These are phyloP conservation scores for Aeminium ludgeri DNA, from an alignment of 495 filamentous ascomycete genomes.

Conservation along the genomic window DNA sequence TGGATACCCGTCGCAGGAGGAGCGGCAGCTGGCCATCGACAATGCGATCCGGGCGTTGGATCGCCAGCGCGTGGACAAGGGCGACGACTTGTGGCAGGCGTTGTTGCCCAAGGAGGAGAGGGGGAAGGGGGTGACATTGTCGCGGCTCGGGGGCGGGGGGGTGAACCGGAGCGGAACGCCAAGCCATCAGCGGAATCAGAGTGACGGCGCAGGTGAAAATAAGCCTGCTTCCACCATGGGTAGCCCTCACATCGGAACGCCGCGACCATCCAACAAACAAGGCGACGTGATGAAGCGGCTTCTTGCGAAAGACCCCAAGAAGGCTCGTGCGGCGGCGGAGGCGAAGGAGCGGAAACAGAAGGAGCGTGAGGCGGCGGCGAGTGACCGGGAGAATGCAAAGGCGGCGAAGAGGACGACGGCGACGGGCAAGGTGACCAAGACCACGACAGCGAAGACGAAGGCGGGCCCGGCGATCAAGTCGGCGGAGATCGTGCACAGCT, in stretches of 20 bases:
- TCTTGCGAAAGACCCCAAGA: slow-evolving; percentile 38
- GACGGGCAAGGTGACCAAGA: no score
- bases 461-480: slow-evolving; percentile 43
- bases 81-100: slow-evolving; percentile 64
- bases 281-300: slow-evolving; percentile 40
- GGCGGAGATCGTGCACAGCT: slow-evolving; percentile 57
- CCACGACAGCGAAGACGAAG: background rate
- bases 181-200: slow-evolving; percentile 26
- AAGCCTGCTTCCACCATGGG: slow-evolving; percentile 27
- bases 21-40: slow-evolving; percentile 65
- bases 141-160: slow-evolving; percentile 35
- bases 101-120: slow-evolving; percentile 59
- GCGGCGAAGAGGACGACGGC: slow-evolving; percentile 10
- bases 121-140: slow-evolving; percentile 64
- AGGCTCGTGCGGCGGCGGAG: slow-evolving; percentile 23
- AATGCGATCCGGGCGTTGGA: slow-evolving; percentile 73
- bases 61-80: slow-evolving; percentile 51
- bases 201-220: slow-evolving; percentile 14
- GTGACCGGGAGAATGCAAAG: slow-evolving; percentile 17
- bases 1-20: slow-evolving; percentile 45
- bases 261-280: slow-evolving; percentile 26
- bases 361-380: slow-evolving; percentile 16
- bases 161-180: slow-evolving; percentile 25
- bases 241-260: slow-evolving; percentile 17
- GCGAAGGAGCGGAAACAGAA: slow-evolving; percentile 21